Evolutionary conservation across 257 asterid genomes (phyloP).

Genomic region (Henckelia pumila): DNA sequence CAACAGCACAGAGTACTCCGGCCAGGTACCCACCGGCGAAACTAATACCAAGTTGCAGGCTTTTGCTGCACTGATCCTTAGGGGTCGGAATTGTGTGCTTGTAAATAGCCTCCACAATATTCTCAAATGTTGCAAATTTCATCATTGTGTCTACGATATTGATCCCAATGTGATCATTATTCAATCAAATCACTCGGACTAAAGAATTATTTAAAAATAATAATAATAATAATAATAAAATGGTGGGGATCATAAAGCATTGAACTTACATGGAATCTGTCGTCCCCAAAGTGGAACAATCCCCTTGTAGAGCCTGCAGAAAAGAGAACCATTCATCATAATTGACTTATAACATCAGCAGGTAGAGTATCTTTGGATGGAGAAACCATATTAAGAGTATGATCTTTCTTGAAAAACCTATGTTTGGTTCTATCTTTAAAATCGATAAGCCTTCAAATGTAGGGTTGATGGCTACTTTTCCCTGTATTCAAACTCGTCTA

Average conservation of each 20-base stretch:
- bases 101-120: conserved; percentile 66
- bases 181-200: not conserved
- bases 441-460: not conserved
- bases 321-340: not conserved
- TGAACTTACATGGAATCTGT: conserved; percentile 80
- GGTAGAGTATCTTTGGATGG: not conserved
- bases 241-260: too few species aligned
- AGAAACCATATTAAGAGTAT: not conserved
- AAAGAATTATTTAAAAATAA: too few species aligned
- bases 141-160: conserved; percentile 74
- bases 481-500: not conserved
- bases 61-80: conserved; percentile 65
- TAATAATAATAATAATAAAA: too few species aligned
- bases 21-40: conserved; percentile 73
- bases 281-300: conserved; percentile 91
- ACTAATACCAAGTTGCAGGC: conserved; percentile 74
- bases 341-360: not conserved
- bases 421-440: not conserved
- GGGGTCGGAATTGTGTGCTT: conserved; percentile 68
- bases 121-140: conserved; percentile 87
- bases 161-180: conserved; percentile 5
- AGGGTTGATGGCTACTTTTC: not conserved
- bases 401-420: not conserved
- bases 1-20: conserved; percentile 66
- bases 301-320: conserved; percentile 75